Conservation (phyloP, 768 basidiomycete species). For the Lactarius hatsudake region DNA sequence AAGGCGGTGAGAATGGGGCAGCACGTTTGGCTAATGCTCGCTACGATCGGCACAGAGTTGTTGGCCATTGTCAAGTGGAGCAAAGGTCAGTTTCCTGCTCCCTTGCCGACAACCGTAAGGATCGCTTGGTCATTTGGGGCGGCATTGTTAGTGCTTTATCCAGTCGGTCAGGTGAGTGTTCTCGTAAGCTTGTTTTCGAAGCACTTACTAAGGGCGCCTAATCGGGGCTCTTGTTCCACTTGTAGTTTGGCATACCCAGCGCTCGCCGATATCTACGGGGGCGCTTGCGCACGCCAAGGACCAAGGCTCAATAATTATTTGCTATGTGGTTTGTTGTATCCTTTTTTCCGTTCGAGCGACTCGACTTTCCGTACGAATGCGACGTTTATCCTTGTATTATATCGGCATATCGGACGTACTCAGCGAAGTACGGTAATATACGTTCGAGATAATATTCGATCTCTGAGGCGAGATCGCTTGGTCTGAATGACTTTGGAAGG, state of each 20-base stretch:
- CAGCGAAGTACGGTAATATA: conserved; percentile 1
- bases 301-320: conserved; percentile 23
- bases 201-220: conserved; percentile 19
- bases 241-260: conserved; percentile 28
- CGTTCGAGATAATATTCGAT: conserved; percentile 2
- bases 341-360: not conserved
- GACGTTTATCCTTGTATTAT: not conserved
- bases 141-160: conserved; percentile 64
- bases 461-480: not conserved
- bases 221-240: conserved; percentile 18
- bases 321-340: not conserved
- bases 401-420: not conserved
- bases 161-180: conserved; percentile 56
- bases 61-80: conserved; percentile 84
- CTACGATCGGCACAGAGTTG: conserved; percentile 80
- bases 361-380: not conserved
- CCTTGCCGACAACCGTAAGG: conserved; percentile 60
- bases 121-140: conserved; percentile 65
- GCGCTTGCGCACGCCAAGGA: conserved; percentile 13
- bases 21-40: conserved; percentile 82
- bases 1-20: conserved; percentile 87
- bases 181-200: conserved; percentile 5
- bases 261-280: conserved; percentile 26
- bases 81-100: conserved; percentile 61
- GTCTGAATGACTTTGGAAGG: conserved; percentile 2